Evolutionary conservation across 768 basidiomycete species (phyloP), one percentile per base, ranked within the genome.

Genomic region (Tulasnella sp.): DNA sequence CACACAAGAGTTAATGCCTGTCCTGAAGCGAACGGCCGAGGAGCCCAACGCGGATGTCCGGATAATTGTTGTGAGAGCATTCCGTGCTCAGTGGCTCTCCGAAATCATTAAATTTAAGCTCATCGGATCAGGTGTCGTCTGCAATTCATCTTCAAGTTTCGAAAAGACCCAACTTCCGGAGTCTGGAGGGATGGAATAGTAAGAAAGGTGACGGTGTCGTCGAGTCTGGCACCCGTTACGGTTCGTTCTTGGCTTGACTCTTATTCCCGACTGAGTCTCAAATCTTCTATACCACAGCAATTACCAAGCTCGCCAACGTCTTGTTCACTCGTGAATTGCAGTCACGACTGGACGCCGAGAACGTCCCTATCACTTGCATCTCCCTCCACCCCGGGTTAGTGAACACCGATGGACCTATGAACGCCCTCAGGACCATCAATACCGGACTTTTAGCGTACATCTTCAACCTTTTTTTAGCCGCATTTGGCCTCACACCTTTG

Each of bases 241-340:
- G 77, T 78, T 20, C 22, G 76, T 46, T 46, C 46, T 46, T 46
- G 16, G 12, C 8, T 46, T 46, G 46, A 14, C 46, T 3, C 16
- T 18, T 16, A 46, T 46, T 14, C 46, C 46, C 37, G 41, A 20
- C 41, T 54, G 5, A 28, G 11, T 22, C 54, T 12, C 1, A 34
- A 9, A 40, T 11, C 64, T 37, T 28, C 22, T 60, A 20, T 40
- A 2, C 24, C 18, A 42, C 80, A 92, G 92, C 83, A 0, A 84
- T 87, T 50, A 86, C 89, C 73, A 92, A 92, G 83, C 84, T 91
- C 28, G 87, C 89, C n/a, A 87, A 87, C 75, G 84, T 89, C 40
- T 86, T 92, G 20, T 91, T 87, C 80, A 88, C 88, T 1, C 88
- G 86, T 37, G 87, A 89, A 81, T 84, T 92, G n/a, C 90, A 92